Conservation (phyloP, 495 filamentous ascomycete species). For the Penicillium samsonianum region DNA sequence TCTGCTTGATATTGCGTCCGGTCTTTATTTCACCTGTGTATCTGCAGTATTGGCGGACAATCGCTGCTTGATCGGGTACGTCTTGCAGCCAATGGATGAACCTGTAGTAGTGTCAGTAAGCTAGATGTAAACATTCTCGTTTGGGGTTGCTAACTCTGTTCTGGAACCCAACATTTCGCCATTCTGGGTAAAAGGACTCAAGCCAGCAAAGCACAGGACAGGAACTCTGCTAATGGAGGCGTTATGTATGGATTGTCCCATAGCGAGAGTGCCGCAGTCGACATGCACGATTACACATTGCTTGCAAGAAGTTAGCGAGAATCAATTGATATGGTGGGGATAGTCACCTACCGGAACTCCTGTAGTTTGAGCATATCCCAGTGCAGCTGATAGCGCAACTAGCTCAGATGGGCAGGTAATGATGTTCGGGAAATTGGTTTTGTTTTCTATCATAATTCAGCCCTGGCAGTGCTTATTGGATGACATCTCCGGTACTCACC, state of each 20-base stretch:
- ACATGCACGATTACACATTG: slow-evolving; percentile 92
- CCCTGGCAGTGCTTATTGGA: too few relatives aligned
- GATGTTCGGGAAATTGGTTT: slow-evolving; percentile 68
- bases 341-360: slow-evolving; percentile 52
- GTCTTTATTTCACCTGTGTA: slow-evolving; percentile 85
- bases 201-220: slow-evolving; percentile 82
- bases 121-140: too few relatives aligned
- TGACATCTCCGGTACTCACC: slow-evolving; percentile 1
- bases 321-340: neutral
- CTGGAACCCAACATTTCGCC: slow-evolving; percentile 81
- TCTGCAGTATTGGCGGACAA: slow-evolving; percentile 85
- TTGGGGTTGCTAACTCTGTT: slow-evolving; percentile 63
- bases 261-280: slow-evolving; percentile 85
- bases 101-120: neutral
- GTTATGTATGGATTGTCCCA: slow-evolving; percentile 89
- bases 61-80: slow-evolving; percentile 85
- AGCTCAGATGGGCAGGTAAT: slow-evolving; percentile 94
- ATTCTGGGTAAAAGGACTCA: slow-evolving; percentile 81
- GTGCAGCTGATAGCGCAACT: slow-evolving; percentile 91
- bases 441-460: slow-evolving; percentile 30
- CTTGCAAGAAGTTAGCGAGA: slow-evolving; percentile 4
- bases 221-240: slow-evolving; percentile 77
- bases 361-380: slow-evolving; percentile 83
- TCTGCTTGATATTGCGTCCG: slow-evolving; percentile 86
- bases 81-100: slow-evolving; percentile 91